Evolutionary conservation across 352 stramenopile genomes (phyloP), one percentile per base, ranked within the genome.

Genomic region (Phytophthora litchii): DNA sequence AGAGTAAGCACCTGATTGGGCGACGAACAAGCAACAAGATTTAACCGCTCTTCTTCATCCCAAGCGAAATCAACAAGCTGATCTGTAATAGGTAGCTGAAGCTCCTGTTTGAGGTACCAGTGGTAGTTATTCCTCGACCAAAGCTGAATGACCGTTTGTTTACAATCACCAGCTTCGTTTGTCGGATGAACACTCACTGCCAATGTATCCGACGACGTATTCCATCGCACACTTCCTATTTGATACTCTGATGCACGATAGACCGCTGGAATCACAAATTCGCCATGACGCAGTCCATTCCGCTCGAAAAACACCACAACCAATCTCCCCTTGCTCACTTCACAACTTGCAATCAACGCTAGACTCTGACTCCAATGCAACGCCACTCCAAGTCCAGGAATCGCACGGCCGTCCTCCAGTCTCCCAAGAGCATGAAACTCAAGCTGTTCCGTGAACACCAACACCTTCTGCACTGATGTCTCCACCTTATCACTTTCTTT

Each of bases 101-200:
- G 52, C 55, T 94, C 80, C 41, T 92, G 84, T 47, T 94, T 94
- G 35, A 92, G 54, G 35, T 89, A 93, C 86, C 86, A 95, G 46
- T 91, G 84, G 51, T 94, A 94, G 43, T 95, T 95, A 54, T 67
- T 80, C 14, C 86, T 73, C 17, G 76, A 81, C 83, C 83, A 95
- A 10, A 94, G 49, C 48, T 94, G 80, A 35, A 95, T 38, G 21
- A 76, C 44, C 10, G 64, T 67, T 51, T n/a, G 23, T 0, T 41
- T 31, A 0, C 20, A 27, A 2, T 50, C 29, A 1, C 8, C 32
- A 23, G 8, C 44, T 32, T 6, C 47, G 25, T 21, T 54, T 23
- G 1, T 29, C 31, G 23, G 29, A 16, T 51, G 57, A 14, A 89
- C 41, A 29, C 59, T 72, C 41, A 95, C 80, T 0, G 81, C 86